Conservation (phyloP, 139 green algal genomes). For the Deuterostichococcus epilithicus region DNA sequence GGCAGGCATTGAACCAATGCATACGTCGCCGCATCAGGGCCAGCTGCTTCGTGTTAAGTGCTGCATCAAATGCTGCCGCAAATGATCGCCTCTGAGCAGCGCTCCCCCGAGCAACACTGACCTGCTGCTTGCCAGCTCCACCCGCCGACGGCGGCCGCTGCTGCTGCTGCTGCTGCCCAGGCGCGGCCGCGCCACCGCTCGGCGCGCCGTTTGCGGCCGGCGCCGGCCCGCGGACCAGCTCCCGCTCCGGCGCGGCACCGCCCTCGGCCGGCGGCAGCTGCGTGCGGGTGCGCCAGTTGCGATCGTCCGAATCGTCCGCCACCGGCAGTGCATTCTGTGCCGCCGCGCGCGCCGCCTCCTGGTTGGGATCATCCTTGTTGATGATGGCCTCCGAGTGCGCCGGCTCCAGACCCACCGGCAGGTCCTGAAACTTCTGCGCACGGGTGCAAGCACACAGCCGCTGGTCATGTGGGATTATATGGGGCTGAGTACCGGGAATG, state of each 20-base stretch:
- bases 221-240: not conserved
- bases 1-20: not conserved
- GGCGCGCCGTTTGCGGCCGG: not conserved
- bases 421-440: slow-evolving; percentile 54
- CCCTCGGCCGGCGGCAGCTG: slow-evolving; percentile 3
- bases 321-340: slow-evolving; percentile 42
- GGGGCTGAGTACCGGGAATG: not conserved
- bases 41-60: too few species aligned
- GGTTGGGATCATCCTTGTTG: slow-evolving; percentile 48
- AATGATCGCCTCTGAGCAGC: too few species aligned
- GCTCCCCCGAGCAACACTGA: not conserved
- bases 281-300: slow-evolving; percentile 62
- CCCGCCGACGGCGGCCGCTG: not conserved
- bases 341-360: slow-evolving; percentile 26
- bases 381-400: slow-evolving; percentile 62
- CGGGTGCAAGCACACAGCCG: not conserved
- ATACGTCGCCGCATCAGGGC: too few species aligned
- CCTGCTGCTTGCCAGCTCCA: not conserved
- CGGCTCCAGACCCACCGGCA: slow-evolving; percentile 58
- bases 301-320: slow-evolving; percentile 52
- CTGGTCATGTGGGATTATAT: slow-evolving; percentile 1
- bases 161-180: slow-evolving; percentile 24
- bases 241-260: not conserved
- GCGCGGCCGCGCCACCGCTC: too few species aligned
- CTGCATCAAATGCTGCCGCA: too few species aligned